Percentiles rank a stretch among this genome's conserved stretches.
These are phyloP conservation scores for Melocanna baccifera DNA, from an alignment of 176 grass and related monocot species.

Conservation along the genomic window DNA sequence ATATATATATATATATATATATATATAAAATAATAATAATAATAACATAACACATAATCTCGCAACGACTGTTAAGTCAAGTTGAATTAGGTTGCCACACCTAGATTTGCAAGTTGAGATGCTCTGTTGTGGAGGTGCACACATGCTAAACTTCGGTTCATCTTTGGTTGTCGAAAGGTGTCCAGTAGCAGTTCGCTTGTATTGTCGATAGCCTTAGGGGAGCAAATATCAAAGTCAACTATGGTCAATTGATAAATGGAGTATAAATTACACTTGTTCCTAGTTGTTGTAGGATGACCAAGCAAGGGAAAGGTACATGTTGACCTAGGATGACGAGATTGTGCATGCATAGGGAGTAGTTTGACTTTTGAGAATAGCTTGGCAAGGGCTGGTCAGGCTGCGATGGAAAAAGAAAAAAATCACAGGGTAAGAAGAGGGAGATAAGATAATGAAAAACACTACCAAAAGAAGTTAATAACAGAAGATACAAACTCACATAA, in stretches of 20 bases:
- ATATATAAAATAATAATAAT: too few relatives aligned
- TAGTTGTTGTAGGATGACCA: not conserved
- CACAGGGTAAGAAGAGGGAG: not conserved
- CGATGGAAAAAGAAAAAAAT: not conserved
- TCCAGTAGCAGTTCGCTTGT: not conserved
- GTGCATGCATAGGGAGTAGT: not conserved
- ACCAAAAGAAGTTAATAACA: not conserved
- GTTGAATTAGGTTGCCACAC: not conserved
- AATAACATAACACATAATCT: not conserved
- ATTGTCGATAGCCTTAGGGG: not conserved
- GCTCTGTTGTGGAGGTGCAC: not conserved
- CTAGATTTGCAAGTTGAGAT: not conserved
- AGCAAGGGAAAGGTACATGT: not conserved
- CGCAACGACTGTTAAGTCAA: not conserved
- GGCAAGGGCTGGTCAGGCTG: not conserved
- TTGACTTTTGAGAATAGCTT: slow-evolving; percentile 6
- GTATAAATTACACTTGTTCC: not conserved
- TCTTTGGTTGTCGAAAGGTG: not conserved
- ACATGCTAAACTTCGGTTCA: not conserved
- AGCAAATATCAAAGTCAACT: not conserved
- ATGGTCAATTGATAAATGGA: not conserved
- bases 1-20: too few relatives aligned
- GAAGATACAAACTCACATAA: not conserved
- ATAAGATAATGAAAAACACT: not conserved
- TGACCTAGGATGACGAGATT: slow-evolving; percentile 29